Percentiles rank a stretch among this genome's conserved stretches.
These are phyloP conservation scores for Laetiporus sulphureus DNA, from an alignment of 1,284 basidiomycete genomes.

Conservation along the genomic window DNA sequence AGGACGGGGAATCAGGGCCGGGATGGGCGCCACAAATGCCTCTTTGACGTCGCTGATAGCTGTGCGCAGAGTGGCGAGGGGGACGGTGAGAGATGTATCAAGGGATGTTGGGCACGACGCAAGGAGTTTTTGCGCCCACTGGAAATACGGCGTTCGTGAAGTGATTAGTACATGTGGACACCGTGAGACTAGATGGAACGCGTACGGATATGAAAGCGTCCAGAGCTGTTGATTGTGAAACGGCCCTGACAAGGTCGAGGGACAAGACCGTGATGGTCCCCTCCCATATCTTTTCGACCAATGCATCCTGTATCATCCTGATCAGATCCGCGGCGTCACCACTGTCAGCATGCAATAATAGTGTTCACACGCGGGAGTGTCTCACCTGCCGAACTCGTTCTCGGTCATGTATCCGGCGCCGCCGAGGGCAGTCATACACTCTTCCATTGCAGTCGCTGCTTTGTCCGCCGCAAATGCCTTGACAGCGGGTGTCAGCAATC, in stretches of 20 bases:
- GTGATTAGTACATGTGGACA: conserved; percentile 5
- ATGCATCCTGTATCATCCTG: conserved; percentile 52
- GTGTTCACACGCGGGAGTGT: not conserved
- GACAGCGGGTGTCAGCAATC: conserved; percentile 63
- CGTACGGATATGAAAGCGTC: conserved; percentile 31
- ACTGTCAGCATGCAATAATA: conserved; percentile 6
- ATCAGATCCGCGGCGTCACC: not conserved
- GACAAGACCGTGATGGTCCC: conserved; percentile 66
- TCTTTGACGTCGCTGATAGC: conserved; percentile 31
- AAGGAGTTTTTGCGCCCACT: conserved; percentile 52
- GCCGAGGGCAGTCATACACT: conserved; percentile 70
- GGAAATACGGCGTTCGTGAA: not conserved
- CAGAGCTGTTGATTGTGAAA: conserved; percentile 33
- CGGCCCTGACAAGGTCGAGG: conserved; percentile 57
- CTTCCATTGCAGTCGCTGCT: conserved; percentile 57
- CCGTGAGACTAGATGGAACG: not conserved
- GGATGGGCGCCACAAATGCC: conserved; percentile 31
- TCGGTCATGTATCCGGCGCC: conserved; percentile 85
- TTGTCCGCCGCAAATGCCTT: conserved; percentile 72
- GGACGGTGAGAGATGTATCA: conserved; percentile 16
- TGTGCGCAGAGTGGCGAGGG: conserved; percentile 27
- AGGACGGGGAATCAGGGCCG: conserved; percentile 45
- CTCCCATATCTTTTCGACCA: conserved; percentile 83
- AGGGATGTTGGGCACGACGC: conserved; percentile 33
- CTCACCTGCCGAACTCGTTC: conserved; percentile 50